Percentiles rank a stretch among this genome's conserved stretches.
Evolutionary conservation across 805 yeast genomes (phyloP).

Genomic region (Metschnikowia colocasiae): DNA sequence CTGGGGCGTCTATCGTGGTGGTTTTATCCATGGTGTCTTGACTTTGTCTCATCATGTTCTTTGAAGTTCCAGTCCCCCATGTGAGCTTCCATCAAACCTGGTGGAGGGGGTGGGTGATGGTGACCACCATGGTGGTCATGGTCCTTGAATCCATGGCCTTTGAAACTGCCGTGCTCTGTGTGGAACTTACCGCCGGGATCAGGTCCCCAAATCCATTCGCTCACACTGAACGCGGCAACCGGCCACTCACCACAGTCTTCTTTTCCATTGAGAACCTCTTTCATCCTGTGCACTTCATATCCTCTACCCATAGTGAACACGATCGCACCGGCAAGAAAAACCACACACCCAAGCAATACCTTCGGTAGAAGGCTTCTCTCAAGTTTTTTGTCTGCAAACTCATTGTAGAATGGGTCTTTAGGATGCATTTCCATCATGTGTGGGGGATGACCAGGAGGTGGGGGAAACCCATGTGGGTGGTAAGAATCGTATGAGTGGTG

Average conservation of each 20-base stretch:
- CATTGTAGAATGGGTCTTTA: constrained; percentile 12
- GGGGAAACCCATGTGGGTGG: constrained; percentile 4
- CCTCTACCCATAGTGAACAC: constrained; percentile 18
- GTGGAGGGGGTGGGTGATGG: background rate
- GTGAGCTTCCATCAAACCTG: background rate
- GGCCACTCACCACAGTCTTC: background rate
- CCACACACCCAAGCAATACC: constrained; percentile 10
- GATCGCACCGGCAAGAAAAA: constrained; percentile 13
- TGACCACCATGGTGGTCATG: background rate
- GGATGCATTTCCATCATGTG: background rate
- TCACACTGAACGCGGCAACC: background rate
- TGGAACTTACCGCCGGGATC: background rate
- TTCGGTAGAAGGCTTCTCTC: constrained; percentile 4
- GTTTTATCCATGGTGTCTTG: background rate
- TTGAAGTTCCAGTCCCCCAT: background rate
- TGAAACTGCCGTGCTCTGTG: background rate
- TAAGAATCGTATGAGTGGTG: constrained; percentile 1
- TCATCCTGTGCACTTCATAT: constrained; percentile 12
- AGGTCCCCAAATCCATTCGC: background rate
- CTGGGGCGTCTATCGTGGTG: background rate
- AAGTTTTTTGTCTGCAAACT: constrained; percentile 1
- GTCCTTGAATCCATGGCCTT: background rate
- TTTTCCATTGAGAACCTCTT: background rate
- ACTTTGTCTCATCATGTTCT: background rate
- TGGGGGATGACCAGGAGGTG: constrained; percentile 3